Base-by-base conservation (phyloP, 345 rosid genomes). In the Ailanthus altissimus region DNA sequence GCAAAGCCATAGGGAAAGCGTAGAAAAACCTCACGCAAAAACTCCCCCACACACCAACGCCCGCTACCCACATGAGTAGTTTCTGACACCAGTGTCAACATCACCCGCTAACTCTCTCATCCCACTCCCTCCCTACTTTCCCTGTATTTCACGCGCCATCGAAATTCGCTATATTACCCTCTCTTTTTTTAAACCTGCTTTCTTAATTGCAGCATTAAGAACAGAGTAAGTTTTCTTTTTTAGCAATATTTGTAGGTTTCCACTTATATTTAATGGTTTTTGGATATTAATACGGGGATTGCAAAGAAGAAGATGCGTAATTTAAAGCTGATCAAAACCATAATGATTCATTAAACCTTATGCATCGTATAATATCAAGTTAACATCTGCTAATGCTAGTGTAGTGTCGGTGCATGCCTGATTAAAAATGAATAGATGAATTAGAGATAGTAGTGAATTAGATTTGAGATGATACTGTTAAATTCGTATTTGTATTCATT, bases 81-180 rank as follows among this genome's bases (percentile, higher is more conserved):
- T 74, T 81, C 72, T 73, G 75, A 81, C 78, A 68, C 60, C 26
- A 57, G 78, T 82, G 67, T 72, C 79, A 43, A 66, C 57, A n/a
- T 77, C 72, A 77, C 43, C 77, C 79, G 81, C 80, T 84, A 85
- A 20, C 49, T 58, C 47, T 12, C 36, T 20, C 42, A 40, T 74
- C 46, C 57, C 73, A 64, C 77, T n/a, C 43, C n/a, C 21, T 3
- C 16, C 12, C 14, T 0, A 0, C 1, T 0, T 6, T 6, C 1
- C 67, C 70, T 80, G 76, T 4, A 5, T 8, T 4, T 20, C 68
- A 82, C 82, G 79, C 79, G 49, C 70, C 61, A 32, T 5, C 2
- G 0, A n/a, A 36, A 32, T 32, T n/a, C 12, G 18, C 26, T 10
- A 10, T 11, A 20, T n/a, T 40, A 43, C 26, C 67, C 43, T 26